Base-by-base conservation (phyloP, 345 rosid genomes). In the Toxicodendron radicans region DNA sequence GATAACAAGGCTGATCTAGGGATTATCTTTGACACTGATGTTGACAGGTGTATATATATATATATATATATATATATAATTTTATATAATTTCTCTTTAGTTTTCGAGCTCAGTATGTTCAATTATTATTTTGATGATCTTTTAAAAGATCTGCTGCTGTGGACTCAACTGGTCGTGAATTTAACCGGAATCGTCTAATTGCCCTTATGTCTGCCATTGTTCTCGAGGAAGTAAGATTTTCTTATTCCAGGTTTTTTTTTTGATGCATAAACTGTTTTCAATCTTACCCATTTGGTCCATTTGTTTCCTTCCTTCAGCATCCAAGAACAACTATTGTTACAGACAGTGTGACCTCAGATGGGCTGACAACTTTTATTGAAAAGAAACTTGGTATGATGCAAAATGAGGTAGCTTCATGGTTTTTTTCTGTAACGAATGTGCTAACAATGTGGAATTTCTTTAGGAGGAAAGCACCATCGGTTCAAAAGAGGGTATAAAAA, bases 341-440 rank as follows among this genome's bases (percentile, higher is more conserved):
- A 2, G 99, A 95, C 76, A 95, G 99, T 48, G 99, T 95, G 58
- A 93, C 99, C 79, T 95, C 99, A n/a, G 99, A 95, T 69, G 97
- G 98, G 51, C 80, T 95, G 79, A 87, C 97, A 18, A 75, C 90
- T 49, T 93, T 91, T 78, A 93, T 95, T 69, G 97, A 93, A 80
- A 83, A 93, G 81, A 89, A 90, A 83, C 98, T 95, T 20, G 97
- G 98, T 95, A 90, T 56, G 84, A 54, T 16, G 66, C 73, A 72
- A 81, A 16, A 56, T 33, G 38, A 58, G 75, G 24, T 16, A 18
- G 13, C 59, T 27, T 41, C 4, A 52, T 77, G 16, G 45, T 53
- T 32, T 30, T 54, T 69, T 64, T 53, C 53, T 59, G 54, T 49
- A 54, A 43, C 73, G 18, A 60, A 33, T 52, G 35, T 54, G 38